These are phyloP conservation scores for Fusarium aywerte DNA, from an alignment of 2,329 filamentous ascomycete species.

Conservation along the genomic window DNA sequence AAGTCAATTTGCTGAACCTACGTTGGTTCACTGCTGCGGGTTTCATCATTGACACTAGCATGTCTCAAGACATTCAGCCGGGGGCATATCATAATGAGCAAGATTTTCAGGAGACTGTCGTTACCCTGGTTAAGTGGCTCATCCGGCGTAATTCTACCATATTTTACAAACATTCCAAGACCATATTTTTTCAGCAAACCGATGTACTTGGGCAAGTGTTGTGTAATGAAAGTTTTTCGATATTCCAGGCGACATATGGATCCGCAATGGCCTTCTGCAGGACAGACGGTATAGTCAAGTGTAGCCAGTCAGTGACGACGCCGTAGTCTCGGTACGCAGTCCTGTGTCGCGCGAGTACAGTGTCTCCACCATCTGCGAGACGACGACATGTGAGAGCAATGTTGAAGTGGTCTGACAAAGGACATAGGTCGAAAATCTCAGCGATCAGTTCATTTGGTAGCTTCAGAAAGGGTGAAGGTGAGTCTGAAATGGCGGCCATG, in stretches of 20 bases:
- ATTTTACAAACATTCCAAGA: too few species aligned
- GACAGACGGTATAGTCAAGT: not conserved
- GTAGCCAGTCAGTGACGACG: not conserved
- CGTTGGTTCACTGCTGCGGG: too few species aligned
- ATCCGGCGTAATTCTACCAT: too few species aligned
- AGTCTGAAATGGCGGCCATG: not conserved
- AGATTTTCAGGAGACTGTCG: not conserved
- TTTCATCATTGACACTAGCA: not conserved
- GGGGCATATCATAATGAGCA: not conserved
- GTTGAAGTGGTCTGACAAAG: not conserved
- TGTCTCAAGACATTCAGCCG: not conserved
- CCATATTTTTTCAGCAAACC: not conserved
- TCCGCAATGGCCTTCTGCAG: not conserved
- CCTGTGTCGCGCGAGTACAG: not conserved
- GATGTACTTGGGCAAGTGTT: not conserved
- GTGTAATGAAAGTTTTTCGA: not conserved
- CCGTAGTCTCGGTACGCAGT: not conserved
- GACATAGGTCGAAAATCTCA: not conserved
- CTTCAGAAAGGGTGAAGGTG: fast-evolving
- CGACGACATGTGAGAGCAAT: not conserved
- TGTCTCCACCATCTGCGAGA: not conserved
- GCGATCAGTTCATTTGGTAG: not conserved
- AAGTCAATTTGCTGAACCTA: too few species aligned
- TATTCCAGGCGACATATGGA: conserved; percentile 5
- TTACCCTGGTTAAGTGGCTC: not conserved